phyloP scores from a whole-genome alignment of 345 rosid species.

The Clausena lansium region DNA sequence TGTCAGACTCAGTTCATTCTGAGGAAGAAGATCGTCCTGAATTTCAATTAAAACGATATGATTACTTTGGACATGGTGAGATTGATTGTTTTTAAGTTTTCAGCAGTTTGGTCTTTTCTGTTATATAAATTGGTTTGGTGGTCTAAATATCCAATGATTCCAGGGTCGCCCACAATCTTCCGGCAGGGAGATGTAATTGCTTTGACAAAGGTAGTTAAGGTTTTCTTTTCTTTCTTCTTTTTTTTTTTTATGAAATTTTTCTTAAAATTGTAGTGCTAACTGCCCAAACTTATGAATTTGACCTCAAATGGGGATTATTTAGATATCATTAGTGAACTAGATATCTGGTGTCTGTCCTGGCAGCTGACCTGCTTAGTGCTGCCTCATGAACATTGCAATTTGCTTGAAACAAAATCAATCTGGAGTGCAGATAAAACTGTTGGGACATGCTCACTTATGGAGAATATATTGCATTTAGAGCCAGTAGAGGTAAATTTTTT shows the following conservation, averaged over 20 bases:
- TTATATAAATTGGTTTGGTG: background rate
- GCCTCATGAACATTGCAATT: slow-evolving; percentile 55
- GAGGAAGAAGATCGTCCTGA: slow-evolving; percentile 73
- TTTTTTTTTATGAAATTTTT: background rate
- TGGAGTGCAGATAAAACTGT: slow-evolving; percentile 74
- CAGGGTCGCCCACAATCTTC: slow-evolving; percentile 52
- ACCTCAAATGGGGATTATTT: background rate
- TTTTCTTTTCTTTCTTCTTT: background rate
- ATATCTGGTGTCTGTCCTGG: slow-evolving; percentile 11
- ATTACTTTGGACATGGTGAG: slow-evolving; percentile 88
- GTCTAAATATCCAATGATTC: background rate
- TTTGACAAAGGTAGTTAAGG: slow-evolving; percentile 56
- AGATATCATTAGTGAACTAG: background rate
- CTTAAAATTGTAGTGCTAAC: background rate
- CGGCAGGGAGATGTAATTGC: slow-evolving; percentile 78
- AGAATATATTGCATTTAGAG: slow-evolving; percentile 80
- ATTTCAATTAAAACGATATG: slow-evolving; percentile 66
- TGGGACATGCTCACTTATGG: slow-evolving; percentile 63
- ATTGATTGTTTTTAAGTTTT: background rate
- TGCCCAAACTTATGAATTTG: slow-evolving; percentile 6
- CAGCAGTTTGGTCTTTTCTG: background rate
- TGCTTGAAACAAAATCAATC: slow-evolving; percentile 75
- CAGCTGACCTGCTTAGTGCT: slow-evolving; percentile 86
- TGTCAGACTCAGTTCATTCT: slow-evolving; percentile 32
- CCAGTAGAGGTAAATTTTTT: slow-evolving; percentile 88